Base-by-base conservation (phyloP, 495 filamentous ascomycete species). In the Penicillium waksmanii region DNA sequence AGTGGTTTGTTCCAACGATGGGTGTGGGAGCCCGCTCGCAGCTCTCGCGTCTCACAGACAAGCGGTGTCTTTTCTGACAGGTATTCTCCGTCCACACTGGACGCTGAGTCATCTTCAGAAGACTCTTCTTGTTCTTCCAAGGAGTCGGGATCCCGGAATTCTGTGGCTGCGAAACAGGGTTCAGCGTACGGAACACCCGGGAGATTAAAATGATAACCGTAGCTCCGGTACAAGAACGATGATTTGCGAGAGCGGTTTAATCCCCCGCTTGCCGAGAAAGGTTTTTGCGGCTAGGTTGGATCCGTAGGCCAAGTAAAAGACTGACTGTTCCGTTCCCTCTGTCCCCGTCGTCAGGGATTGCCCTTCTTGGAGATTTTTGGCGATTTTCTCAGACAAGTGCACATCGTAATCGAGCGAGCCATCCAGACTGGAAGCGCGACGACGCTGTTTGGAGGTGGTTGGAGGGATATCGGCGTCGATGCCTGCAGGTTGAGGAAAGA, bases 221-320 rank as follows among this genome's bases (percentile, higher is more conserved):
- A 97, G 84, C 4, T 81, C 77, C 0, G 95, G 95, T 15, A 92
- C 91, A 5, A 87, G 80, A 17, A 96, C 95, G 66, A 90, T 88
- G 62, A 93, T 70, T 56, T 87, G 80, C 46, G 88, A 89, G 10
- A 97, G 68, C 0, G 95, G 95, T 8, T 81, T 84, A 68, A 98
- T 92, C 59, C 87, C 88, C 12, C 93, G 87, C 33, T 63, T 73
- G 48, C 88, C 90, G 27, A 84, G 81, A 71, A 98, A 97, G 1
- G 89, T 92, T 66, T 87, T 70, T 17, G 87, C 80, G 52, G 77
- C 82, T 56, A 98, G 83, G 70, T 98, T 98, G 51, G 93, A 96
- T 61, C 95, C 95, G 65, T 98, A 98, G 40, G 95, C 95, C 11
- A 98, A 85, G 76, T 98, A 98, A 47, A 96, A 82, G 51, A 96